Base-by-base conservation (phyloP, 2,329 filamentous ascomycete genomes). In the Pezicula neosporulosa region DNA sequence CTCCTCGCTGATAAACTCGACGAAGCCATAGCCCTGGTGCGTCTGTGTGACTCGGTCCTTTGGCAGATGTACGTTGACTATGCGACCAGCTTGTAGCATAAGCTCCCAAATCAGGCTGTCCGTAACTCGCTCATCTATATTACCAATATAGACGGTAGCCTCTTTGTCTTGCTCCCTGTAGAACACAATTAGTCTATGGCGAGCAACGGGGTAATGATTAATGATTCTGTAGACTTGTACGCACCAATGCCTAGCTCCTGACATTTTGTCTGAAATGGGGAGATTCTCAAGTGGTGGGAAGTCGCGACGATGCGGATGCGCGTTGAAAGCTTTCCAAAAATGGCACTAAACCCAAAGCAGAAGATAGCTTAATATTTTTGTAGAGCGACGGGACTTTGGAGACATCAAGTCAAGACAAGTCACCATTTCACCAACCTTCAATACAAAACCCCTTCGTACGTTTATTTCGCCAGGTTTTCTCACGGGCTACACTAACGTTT, bases 1-100 rank as follows among this genome's bases (percentile, higher is more conserved):
- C 65, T 91, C 86, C 68, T 96, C 91, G 60, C 88, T 92, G 66
- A 91, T 93, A 71, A 97, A 99, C 72, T 99, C 94, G 71, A 99
- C 94, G 72, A 99, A 99, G 63, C 94, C 94, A 77, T 97, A 99
- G 62, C 94, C 94, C 73, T 97, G 94, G 71, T 99, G 94, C 51
- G 86, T 87, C 67, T 97, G 91, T 44, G 94, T 97, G 62, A 99
- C 94, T 70, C 94, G 90, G 72, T 99, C 94, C 77, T 97, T 96
- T 50, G 94, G 94, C 67, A 99, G 85, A 74, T 99, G 94, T 57
- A 99, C 93, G 72, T 97, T 97, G 67, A 96, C 90, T 64, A 99
- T 95, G 62, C 93, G 92, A 50, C 94, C 94, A 69, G 92, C 91
- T 76, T 99, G 94, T 50, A 97, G 85, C 91, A 97, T 97, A 64